phyloP scores from a whole-genome alignment of 2,329 filamentous ascomycete genomes.

The Stagonosporopsis tanaceti region DNA sequence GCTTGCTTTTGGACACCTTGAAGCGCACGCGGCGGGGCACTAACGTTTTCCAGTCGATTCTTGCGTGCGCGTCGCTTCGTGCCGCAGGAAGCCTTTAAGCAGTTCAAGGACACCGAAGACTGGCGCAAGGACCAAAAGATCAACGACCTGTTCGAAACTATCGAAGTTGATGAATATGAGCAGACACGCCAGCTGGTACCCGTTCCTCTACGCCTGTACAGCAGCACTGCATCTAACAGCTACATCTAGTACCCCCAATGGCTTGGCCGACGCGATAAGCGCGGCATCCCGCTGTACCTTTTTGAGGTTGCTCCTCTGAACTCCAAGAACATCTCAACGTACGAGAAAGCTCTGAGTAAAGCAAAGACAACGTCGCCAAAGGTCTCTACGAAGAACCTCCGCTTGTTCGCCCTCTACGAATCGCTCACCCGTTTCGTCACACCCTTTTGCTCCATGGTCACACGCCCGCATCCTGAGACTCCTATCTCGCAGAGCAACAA shows the following conservation, averaged over 20 bases:
- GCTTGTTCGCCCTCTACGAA: conserved; percentile 92
- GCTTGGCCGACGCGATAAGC: conserved; percentile 87
- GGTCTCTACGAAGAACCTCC: conserved; percentile 77
- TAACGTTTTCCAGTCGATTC: conserved; percentile 70
- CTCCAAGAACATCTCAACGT: conserved; percentile 79
- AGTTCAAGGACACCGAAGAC: conserved; percentile 88
- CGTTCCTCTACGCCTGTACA: background rate
- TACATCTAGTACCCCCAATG: conserved; percentile 83
- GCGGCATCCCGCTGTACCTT: conserved; percentile 90
- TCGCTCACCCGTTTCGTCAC: conserved; percentile 87
- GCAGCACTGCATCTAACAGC: conserved; percentile 24
- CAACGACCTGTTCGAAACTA: conserved; percentile 81
- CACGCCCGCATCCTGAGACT: conserved; percentile 77
- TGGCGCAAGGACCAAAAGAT: conserved; percentile 85
- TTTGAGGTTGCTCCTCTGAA: conserved; percentile 87
- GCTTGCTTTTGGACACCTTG: conserved; percentile 34
- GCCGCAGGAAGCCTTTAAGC: conserved; percentile 76
- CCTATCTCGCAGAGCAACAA: conserved; percentile 93
- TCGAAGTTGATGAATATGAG: conserved; percentile 86
- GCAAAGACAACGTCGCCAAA: conserved; percentile 68
- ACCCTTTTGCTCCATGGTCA: conserved; percentile 81
- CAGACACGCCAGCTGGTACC: conserved; percentile 76
- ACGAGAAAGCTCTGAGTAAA: conserved; percentile 70
- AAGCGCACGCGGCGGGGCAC: conserved; percentile 27
- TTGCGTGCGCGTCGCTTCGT: conserved; percentile 85